Evolutionary conservation across 164 flowering plant genomes (phyloP), one percentile per base, ranked within the genome.

Genomic region (Vitis amurensis): DNA sequence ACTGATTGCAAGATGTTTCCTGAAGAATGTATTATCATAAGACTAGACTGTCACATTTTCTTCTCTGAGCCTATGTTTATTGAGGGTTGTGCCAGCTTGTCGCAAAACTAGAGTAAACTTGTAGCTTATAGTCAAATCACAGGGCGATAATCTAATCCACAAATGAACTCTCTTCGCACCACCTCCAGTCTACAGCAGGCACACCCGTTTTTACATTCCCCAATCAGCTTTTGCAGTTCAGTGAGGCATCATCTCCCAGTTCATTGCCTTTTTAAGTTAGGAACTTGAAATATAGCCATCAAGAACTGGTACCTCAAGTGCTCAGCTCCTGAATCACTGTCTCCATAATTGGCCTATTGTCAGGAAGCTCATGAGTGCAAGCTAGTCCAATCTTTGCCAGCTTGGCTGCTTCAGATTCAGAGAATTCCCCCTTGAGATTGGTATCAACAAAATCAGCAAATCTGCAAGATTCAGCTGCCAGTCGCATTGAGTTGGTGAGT

Each of bases 331-430:
- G 70, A 55, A 83, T 62, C 14, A 80, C 77, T 11, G 59, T 71
- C 60, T 70, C 75, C 53, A 84, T 82, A 14, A 72, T 79, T 47
- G 86, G 89, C 60, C 89, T 81, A 11, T 74, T 50, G n/a, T 76
- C 75, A 16, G 88, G 88, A 53, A 55, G 58, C 47, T 86, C 88
- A 13, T 76, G 64, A 10, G 80, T 83, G 70, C 89, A 86, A 23
- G 37, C 49, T 19, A 82, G 15, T 2, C 83, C 85, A 51, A 86
- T 48, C 59, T 73, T 77, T 13, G 74, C 83, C 37, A 82, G 70
- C 76, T 64, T 78, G 16, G 69, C 75, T 2, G 87, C 87, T 55
- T 79, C 81, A 3, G 70, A 19, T 53, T 84, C 76, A 1, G 78
- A 75, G 67, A 80, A 84, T 4, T 78, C 67, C 12, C 79, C 85